Conservation (phyloP, 164 flowering plant species). For the Chimonanthus salicifolius region DNA sequence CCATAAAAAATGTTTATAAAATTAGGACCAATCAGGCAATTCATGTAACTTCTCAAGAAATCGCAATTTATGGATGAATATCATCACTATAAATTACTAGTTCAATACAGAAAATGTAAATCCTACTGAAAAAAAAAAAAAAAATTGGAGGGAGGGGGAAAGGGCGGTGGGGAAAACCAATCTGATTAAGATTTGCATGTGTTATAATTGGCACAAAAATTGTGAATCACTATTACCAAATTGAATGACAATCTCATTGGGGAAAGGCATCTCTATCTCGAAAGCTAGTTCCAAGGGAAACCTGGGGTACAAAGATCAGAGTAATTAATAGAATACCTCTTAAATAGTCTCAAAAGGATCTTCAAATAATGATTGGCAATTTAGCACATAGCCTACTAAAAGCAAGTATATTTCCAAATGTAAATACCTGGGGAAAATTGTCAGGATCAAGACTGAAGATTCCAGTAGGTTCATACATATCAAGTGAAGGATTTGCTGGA, state of each 20-base stretch:
- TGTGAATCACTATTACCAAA: not conserved
- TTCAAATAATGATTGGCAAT: not conserved
- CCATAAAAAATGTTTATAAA: not conserved
- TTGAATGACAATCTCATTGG: not conserved
- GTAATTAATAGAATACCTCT: not conserved
- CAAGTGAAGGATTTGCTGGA: slow-evolving; percentile 1
- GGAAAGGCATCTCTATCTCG: slow-evolving; percentile 5
- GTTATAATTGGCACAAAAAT: not conserved
- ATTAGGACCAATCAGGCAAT: not conserved
- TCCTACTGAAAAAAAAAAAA: not conserved
- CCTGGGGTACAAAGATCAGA: not conserved
- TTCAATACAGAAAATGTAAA: no score
- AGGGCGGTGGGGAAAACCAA: no score
- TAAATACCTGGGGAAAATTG: not conserved
- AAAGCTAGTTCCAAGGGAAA: slow-evolving; percentile 1
- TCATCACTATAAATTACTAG: no score
- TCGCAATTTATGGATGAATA: not conserved
- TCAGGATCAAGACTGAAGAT: slow-evolving; percentile 1
- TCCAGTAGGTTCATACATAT: slow-evolving; percentile 2
- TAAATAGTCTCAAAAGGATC: not conserved
- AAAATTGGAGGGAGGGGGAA: not conserved
- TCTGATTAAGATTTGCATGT: not conserved
- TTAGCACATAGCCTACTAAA: not conserved
- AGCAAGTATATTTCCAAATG: not conserved
- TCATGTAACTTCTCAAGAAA: not conserved